Percentiles rank a stretch among this genome's conserved stretches.
Conservation (phyloP, 306 rosid genomes). For the Castanopsis chinensis region DNA sequence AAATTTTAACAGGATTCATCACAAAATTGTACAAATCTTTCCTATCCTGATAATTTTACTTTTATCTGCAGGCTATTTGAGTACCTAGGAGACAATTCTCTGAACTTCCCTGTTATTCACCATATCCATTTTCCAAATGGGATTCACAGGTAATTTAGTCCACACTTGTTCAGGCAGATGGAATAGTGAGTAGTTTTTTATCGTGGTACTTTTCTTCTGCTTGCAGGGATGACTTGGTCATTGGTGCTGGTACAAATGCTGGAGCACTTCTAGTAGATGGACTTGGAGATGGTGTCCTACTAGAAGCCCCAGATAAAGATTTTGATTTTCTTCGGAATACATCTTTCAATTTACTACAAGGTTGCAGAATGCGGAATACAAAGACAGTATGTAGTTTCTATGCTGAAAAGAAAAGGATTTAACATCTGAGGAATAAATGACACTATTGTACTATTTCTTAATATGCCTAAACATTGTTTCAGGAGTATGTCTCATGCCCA, state of each 20-base stretch:
- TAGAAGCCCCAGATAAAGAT: conserved; percentile 85
- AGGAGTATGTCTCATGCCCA: conserved; percentile 99
- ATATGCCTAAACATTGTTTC: conserved; percentile 31
- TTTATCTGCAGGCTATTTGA: conserved; percentile 65
- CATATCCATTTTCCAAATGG: conserved; percentile 87
- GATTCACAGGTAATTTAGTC: conserved; percentile 61
- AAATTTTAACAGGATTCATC: neutral
- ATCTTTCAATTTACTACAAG: conserved; percentile 96
- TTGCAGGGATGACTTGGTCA: conserved; percentile 88
- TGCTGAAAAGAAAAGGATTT: neutral
- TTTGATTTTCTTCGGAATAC: conserved; percentile 84
- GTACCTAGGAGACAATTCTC: conserved; percentile 68
- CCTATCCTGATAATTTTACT: conserved; percentile 12
- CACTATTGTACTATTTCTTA: neutral
- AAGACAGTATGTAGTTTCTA: conserved; percentile 65
- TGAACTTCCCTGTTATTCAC: conserved; percentile 84
- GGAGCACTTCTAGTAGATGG: conserved; percentile 98
- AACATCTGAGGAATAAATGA: neutral
- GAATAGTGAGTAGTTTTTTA: conserved; percentile 2
- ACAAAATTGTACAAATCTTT: neutral
- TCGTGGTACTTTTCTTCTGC: conserved; percentile 14
- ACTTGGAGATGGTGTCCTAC: conserved; percentile 89
- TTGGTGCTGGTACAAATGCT: conserved; percentile 82
- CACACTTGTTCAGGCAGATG: conserved; percentile 8
- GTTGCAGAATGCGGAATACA: conserved; percentile 98